Evolutionary conservation across 805 yeast genomes (phyloP), one percentile per base, ranked within the genome.

Genomic region (Suhomyces pyralidae): DNA sequence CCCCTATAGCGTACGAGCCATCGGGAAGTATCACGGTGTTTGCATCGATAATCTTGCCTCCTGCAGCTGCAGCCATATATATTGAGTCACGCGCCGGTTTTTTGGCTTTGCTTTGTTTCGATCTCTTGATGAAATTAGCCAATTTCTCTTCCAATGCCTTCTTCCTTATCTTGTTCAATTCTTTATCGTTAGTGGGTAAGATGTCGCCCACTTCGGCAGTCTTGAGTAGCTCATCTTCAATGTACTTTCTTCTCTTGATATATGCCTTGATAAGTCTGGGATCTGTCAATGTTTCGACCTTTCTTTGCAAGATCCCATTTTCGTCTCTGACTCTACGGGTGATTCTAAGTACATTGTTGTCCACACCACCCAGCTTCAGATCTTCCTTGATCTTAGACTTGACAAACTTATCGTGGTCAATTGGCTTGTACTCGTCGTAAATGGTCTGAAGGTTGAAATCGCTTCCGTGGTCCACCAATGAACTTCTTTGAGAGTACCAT

Each of bases 191-290:
- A 1, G 96, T 88, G 2, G 92, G 84, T 15, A 82, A 80, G 40
- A 88, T 80, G 25, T 86, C 87, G 55, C 87, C 94, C 5, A 86
- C 83, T 46, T 85, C 86, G 8, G 87, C 79, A 59, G 84, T 86
- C 49, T 78, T 67, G 61, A 76, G 61, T 55, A 69, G 61, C 47
- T 75, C 78, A 49, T 81, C 85, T 60, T 85, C 89, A 45, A 84
- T 80, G 58, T 76, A 81, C 62, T 85, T 85, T 67, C 87, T 82
- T 19, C 88, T 82, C 59, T 80, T 83, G 55, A 92, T 77, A 65
- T 93, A 93, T 3, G 96, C 91, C 49, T 85, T 85, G 54, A 93
- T 93, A 24, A 93, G 85, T 46, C 91, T 81, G 1, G 96, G 96
- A 65, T 93, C 98, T 48, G 82, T 84, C 7, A 93, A 81, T 14